These are phyloP conservation scores for Podaxis sp. DNA, from an alignment of 768 basidiomycete species.

Conservation along the genomic window DNA sequence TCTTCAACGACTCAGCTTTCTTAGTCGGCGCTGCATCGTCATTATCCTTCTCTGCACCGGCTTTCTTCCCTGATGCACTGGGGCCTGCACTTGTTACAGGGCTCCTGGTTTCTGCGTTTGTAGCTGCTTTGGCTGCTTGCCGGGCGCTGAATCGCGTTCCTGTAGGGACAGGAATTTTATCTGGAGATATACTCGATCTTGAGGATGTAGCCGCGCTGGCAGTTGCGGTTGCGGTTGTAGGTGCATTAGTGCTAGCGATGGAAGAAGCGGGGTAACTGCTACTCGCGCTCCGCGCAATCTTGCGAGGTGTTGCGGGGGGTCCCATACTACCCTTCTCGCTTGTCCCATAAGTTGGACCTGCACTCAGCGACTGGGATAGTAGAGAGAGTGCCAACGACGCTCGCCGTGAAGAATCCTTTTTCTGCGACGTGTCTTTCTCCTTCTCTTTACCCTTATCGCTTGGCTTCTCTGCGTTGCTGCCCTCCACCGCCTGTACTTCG, in stretches of 20 bases:
- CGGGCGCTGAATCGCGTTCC: conserved; percentile 33
- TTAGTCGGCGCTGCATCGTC: conserved; percentile 24
- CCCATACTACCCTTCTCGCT: conserved; percentile 39
- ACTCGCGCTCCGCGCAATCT: conserved; percentile 38
- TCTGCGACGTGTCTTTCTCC: conserved; percentile 33
- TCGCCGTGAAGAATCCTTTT: conserved; percentile 44
- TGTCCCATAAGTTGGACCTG: conserved; percentile 39
- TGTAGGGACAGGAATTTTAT: background rate
- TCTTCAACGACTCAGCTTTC: conserved; percentile 39
- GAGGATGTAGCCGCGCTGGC: conserved; percentile 3
- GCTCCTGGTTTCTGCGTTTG: conserved; percentile 21
- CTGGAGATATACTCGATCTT: conserved; percentile 5
- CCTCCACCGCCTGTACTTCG: conserved; percentile 16
- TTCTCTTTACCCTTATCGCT: conserved; percentile 27
- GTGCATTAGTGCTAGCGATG: conserved; percentile 17
- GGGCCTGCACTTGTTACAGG: conserved; percentile 10
- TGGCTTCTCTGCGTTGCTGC: conserved; percentile 13
- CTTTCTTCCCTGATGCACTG: conserved; percentile 21
- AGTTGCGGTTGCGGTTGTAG: conserved; percentile 21
- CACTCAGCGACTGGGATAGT: conserved; percentile 64
- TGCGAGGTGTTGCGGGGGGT: conserved; percentile 47
- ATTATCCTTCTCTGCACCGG: conserved; percentile 16
- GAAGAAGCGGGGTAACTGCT: conserved; percentile 34
- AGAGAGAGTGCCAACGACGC: conserved; percentile 59
- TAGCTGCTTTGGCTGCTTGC: conserved; percentile 26